phyloP scores from a whole-genome alignment of 441 rosid genomes.

The Corymbia calophylla region DNA sequence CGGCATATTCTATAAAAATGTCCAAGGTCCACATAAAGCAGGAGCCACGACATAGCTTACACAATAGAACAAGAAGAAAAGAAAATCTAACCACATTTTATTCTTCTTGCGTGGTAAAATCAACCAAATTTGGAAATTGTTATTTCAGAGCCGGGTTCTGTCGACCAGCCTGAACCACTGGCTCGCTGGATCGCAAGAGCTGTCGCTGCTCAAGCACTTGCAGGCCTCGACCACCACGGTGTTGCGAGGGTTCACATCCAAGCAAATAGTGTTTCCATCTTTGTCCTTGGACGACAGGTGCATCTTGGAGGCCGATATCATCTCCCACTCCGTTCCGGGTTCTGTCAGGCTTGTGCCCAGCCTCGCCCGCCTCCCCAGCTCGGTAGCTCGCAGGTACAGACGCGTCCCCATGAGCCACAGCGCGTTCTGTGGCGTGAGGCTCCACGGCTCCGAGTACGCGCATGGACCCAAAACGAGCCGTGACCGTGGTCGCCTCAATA shows the following conservation, averaged over 20 bases:
- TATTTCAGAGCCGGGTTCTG: not conserved
- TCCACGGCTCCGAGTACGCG: not conserved
- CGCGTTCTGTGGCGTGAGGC: not conserved
- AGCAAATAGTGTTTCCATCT: not conserved
- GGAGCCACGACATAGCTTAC: not conserved
- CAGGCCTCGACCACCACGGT: not conserved
- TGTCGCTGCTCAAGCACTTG: not conserved
- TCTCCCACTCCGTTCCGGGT: not conserved
- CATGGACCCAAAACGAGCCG: not conserved
- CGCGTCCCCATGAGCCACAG: not conserved
- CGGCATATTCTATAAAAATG: not conserved
- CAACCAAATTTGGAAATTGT: not conserved
- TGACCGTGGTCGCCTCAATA: not conserved
- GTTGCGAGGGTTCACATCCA: not conserved
- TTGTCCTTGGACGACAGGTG: not conserved
- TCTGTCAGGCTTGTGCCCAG: not conserved
- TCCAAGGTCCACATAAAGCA: not conserved
- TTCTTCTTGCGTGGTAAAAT: not conserved
- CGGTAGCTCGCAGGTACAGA: not conserved
- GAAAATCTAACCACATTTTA: not conserved
- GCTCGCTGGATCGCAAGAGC: not conserved
- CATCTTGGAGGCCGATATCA: not conserved
- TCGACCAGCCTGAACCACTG: slow-evolving; percentile 12
- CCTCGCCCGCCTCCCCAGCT: not conserved
- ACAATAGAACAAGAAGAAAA: not conserved